Evolutionary conservation across 805 yeast species (phyloP).

Genomic region (Metschnikowia similis): DNA sequence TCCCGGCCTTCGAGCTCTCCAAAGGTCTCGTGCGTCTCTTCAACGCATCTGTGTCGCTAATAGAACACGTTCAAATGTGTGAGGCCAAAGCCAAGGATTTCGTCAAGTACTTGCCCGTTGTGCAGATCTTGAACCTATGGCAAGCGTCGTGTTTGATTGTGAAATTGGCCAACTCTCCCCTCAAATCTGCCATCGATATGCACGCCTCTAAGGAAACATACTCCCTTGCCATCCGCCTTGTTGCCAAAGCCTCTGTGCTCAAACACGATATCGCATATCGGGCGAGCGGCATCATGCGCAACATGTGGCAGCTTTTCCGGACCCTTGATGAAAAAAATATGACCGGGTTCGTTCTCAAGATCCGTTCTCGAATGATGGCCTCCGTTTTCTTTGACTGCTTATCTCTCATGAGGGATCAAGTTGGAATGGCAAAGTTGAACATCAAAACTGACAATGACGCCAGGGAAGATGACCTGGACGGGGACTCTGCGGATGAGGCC

Average conservation of each 20-base stretch:
- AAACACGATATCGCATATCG: conserved; percentile 92
- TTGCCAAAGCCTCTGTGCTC: conserved; percentile 76
- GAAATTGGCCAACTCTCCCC: conserved; percentile 70
- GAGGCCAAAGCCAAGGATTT: conserved; percentile 57
- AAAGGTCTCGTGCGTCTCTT: conserved; percentile 74
- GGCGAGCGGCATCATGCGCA: conserved; percentile 89
- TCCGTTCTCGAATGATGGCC: conserved; percentile 85
- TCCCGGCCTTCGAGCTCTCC: conserved; percentile 57
- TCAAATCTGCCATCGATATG: conserved; percentile 61
- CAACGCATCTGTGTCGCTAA: conserved; percentile 69
- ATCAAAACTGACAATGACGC: conserved; percentile 26
- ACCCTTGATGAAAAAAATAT: conserved; percentile 54
- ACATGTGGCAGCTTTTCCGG: conserved; percentile 85
- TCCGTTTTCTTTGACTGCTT: conserved; percentile 89
- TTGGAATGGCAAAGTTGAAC: conserved; percentile 72
- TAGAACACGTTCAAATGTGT: conserved; percentile 63
- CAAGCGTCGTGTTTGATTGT: conserved; percentile 86
- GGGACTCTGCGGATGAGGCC: conserved; percentile 23
- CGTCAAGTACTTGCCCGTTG: conserved; percentile 77
- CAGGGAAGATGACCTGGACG: conserved; percentile 18
- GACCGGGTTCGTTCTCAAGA: conserved; percentile 44
- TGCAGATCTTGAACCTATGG: conserved; percentile 79
- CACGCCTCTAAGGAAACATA: conserved; percentile 69
- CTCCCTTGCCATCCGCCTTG: conserved; percentile 59
- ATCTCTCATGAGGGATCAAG: conserved; percentile 78